Evolutionary conservation across 768 basidiomycete species (phyloP), one percentile per base, ranked within the genome.

Genomic region (Pholiota molesta): DNA sequence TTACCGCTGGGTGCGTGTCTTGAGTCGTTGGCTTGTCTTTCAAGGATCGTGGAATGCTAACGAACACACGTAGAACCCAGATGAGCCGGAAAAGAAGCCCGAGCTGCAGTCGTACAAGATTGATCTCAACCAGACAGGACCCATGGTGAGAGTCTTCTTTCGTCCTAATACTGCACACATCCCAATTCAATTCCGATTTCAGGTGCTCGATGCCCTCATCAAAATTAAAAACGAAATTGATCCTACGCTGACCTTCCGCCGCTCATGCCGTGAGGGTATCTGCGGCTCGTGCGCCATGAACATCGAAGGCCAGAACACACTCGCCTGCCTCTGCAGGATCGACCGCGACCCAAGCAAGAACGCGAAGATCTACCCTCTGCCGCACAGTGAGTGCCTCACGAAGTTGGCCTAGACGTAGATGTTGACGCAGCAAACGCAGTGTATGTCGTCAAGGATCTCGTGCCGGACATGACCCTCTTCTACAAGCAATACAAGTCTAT

Each of bases 401-500:
- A 33, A 37, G 13, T 60, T 1, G 28, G 35, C 28, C 3, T 16
- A 31, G 2, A 10, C 23, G 17, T 40, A 45, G 39, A 4, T 28
- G 17, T 40, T 57, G 44, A 57, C 33, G 40, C 37, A 19, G 6
- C 31, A 35, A 39, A 3, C 21, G 5, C 73, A 97, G 96, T 97
- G 96, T 97, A 97, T 79, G 85, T 98, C 72, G 95, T 99, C 77
- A 98, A 99, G 82, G 97, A 99, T 78, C 89, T 99, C 71, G 96
- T 99, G 2, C 94, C 92, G 19, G 91, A 94, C 79, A 80, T 92
- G 67, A 92, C 91, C 10, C 87, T 87, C 65, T 96, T 96, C 86
- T 96, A 95, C 88, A 98, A 99, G 77, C 97, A 99, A 75, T 99
- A 99, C 91, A 99, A 99, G 79, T 96, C 95, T 17, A 97, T 99